phyloP scores from a whole-genome alignment of 2,329 filamentous ascomycete species.

The Ascochyta clinopodiicola region DNA sequence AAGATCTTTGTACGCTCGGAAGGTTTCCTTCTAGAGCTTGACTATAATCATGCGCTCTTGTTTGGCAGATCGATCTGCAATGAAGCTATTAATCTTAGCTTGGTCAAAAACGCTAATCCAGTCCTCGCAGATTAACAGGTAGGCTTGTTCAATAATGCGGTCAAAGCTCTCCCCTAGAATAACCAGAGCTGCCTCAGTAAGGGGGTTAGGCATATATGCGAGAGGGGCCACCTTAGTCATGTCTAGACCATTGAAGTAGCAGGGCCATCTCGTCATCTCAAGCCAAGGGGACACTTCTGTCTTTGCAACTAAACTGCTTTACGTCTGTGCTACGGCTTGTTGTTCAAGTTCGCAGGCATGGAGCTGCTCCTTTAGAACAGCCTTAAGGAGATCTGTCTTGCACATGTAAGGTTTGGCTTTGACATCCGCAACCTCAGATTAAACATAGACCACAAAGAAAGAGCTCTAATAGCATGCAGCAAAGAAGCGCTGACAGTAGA shows the following conservation, averaged over 20 bases:
- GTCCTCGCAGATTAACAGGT: neutral
- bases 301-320: no score
- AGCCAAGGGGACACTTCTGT: neutral
- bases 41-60: neutral
- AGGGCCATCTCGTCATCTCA: neutral
- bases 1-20: slow-evolving; percentile 16
- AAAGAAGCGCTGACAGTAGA: no score
- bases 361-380: no score
- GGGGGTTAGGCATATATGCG: neutral
- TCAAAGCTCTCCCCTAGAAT: neutral
- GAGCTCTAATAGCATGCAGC: no score
- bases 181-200: neutral
- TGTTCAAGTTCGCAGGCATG: no score
- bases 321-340: no score
- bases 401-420: no score
- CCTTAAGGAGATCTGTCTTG: no score
- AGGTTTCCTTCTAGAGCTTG: slow-evolving; percentile 15
- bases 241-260: neutral
- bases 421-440: no score
- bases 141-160: neutral
- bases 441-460: no score
- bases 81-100: neutral
- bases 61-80: neutral
- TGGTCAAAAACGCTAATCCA: neutral
- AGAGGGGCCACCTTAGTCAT: neutral